A percentile compares a stretch with the other conserved stretches of the same genome.
Evolutionary conservation across 2,329 filamentous ascomycete species (phyloP).

Genomic region (Pyrenochaeta sp.): DNA sequence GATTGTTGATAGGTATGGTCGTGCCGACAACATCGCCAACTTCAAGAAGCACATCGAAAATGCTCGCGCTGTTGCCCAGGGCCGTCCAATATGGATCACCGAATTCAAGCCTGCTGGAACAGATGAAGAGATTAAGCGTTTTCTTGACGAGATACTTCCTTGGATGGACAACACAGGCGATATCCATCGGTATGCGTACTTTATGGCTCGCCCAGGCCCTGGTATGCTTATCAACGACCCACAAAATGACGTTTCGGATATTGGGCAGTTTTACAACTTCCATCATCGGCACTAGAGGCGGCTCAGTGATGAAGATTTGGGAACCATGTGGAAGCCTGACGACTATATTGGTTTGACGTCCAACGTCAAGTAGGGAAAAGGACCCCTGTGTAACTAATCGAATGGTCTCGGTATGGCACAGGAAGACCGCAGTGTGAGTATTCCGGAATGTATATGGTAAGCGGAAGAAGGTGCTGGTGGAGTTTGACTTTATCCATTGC

Average conservation of each 20-base stretch:
- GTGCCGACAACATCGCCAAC: constrained; percentile 25
- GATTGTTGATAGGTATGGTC: constrained; percentile 30
- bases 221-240: constrained; percentile 25
- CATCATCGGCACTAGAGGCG: background rate
- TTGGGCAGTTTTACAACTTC: constrained; percentile 24
- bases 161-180: constrained; percentile 41
- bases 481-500: no score
- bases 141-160: constrained; percentile 39
- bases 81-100: constrained; percentile 51
- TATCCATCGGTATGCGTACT: constrained; percentile 44
- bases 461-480: no score
- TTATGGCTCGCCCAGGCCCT: constrained; percentile 22
- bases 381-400: no score
- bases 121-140: constrained; percentile 25
- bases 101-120: constrained; percentile 38
- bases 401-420: no score
- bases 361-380: no score
- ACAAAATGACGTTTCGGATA: constrained; percentile 19
- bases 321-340: no score
- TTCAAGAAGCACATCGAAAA: constrained; percentile 48
- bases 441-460: no score
- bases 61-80: constrained; percentile 58
- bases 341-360: no score
- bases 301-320: no score
- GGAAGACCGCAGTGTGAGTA: no score